Evolutionary conservation across 208 protist species (phyloP).

Genomic region (Trypanosoma conorhini): DNA sequence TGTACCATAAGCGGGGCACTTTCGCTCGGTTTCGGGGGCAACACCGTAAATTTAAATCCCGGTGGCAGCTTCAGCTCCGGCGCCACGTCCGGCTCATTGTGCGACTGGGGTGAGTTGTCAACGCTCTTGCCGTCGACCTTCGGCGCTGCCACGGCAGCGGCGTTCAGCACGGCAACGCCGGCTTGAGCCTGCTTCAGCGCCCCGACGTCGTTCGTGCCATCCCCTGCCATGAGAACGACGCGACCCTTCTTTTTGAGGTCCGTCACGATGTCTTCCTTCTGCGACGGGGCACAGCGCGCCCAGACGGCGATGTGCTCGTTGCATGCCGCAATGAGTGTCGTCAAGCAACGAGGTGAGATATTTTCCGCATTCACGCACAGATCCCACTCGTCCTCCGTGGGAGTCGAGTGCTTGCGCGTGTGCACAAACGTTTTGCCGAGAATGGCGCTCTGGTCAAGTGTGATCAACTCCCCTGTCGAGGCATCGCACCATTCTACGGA

Average conservation of each 20-base stretch:
- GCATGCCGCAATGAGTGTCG: conserved; percentile 58
- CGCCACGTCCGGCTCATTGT: conserved; percentile 88
- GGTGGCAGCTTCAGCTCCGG: conserved; percentile 76
- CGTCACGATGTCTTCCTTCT: conserved; percentile 90
- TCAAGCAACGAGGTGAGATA: conserved; percentile 36
- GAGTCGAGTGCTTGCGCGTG: conserved; percentile 33
- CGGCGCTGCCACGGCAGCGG: conserved; percentile 51
- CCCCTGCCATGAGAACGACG: conserved; percentile 93
- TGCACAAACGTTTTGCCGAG: conserved; percentile 63
- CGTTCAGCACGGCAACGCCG: conserved; percentile 96
- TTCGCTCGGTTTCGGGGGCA: conserved; percentile 58
- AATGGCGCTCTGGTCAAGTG: conserved; percentile 30
- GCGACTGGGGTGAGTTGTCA: conserved; percentile 59
- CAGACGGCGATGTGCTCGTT: conserved; percentile 87
- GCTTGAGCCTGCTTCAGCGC: conserved; percentile 99
- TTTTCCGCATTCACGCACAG: conserved; percentile 86
- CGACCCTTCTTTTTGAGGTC: conserved; percentile 86
- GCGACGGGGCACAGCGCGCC: conserved; percentile 88
- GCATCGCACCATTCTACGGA: conserved; percentile 71
- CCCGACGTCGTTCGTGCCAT: conserved; percentile 98
- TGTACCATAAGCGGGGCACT: conserved; percentile 77
- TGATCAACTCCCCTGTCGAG: conserved; percentile 38
- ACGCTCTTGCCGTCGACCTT: conserved; percentile 28
- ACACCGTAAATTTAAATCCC: conserved; percentile 80
- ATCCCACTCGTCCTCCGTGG: conserved; percentile 66